Conservation (phyloP, 1,284 basidiomycete genomes). For the Cutaneotrichosporon cutaneum region DNA sequence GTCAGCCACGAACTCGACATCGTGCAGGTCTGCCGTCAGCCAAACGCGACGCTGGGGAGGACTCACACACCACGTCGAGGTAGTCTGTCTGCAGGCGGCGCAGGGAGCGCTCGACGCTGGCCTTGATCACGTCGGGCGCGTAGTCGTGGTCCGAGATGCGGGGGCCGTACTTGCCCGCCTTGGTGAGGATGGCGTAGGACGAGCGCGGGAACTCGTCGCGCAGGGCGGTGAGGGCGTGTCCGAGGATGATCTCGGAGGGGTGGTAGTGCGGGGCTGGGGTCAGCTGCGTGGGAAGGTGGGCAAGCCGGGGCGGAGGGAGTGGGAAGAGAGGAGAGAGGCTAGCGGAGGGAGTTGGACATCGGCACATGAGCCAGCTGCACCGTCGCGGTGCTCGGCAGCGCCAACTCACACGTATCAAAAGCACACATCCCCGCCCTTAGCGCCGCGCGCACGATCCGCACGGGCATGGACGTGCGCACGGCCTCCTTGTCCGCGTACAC, state of each 20-base stretch:
- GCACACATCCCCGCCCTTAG: constrained; percentile 82
- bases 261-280: constrained; percentile 68
- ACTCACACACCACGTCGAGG: constrained; percentile 71
- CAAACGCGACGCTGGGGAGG: not conserved
- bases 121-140: constrained; percentile 66
- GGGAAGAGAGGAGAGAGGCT: not conserved
- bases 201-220: constrained; percentile 71
- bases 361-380: no score
- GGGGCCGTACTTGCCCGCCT: constrained; percentile 81
- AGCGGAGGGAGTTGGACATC: not conserved
- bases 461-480: constrained; percentile 62
- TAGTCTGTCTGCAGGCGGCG: constrained; percentile 74
- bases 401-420: constrained; percentile 75
- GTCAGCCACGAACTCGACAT: constrained; percentile 81
- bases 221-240: constrained; percentile 67
- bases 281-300: not conserved
- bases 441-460: constrained; percentile 72
- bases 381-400: no score
- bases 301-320: not conserved
- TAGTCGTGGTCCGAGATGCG: constrained; percentile 68
- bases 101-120: constrained; percentile 70
- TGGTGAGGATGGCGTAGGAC: constrained; percentile 84
- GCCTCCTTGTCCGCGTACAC: constrained; percentile 69
- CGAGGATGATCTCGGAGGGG: constrained; percentile 83
- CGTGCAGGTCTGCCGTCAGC: constrained; percentile 67